phyloP scores from a whole-genome alignment of 148 eudicot genomes.

The Hydrangea macrophylla region DNA sequence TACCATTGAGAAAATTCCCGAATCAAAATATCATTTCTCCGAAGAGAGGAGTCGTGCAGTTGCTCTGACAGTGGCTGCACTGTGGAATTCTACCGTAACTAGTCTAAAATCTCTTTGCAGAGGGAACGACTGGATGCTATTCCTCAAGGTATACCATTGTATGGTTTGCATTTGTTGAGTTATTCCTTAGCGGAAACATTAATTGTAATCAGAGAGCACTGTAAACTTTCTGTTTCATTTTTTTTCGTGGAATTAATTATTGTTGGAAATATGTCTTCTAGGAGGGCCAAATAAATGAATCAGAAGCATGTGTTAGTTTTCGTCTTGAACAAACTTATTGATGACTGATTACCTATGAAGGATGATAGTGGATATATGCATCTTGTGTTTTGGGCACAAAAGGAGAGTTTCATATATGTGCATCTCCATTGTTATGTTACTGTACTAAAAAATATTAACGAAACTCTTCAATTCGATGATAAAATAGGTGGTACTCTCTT shows the following conservation, averaged over 20 bases:
- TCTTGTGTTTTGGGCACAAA: not conserved
- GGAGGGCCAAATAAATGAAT: not conserved
- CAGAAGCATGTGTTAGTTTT: not conserved
- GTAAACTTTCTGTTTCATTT: not conserved
- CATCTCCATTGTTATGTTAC: too few species aligned
- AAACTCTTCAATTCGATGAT: constrained; percentile 7
- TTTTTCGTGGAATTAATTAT: not conserved
- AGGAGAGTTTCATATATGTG: too few species aligned
- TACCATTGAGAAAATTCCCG: constrained; percentile 65
- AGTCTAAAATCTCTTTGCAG: constrained; percentile 63
- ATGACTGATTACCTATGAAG: not conserved
- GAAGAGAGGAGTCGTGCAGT: constrained; percentile 58
- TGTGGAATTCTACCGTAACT: constrained; percentile 57
- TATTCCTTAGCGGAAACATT: too few species aligned
- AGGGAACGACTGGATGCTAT: constrained; percentile 66
- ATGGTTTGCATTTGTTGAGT: not conserved
- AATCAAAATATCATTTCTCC: constrained; percentile 61
- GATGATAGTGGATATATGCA: too few species aligned
- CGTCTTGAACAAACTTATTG: not conserved
- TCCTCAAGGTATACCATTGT: constrained; percentile 52
- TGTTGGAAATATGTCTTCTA: not conserved
- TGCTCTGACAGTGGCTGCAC: constrained; percentile 50
- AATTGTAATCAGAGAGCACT: not conserved
- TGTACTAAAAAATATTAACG: not conserved
- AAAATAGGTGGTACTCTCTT: constrained; percentile 54